Evolutionary conservation across 2,329 filamentous ascomycete species (phyloP).

Genomic region (Alternaria rosae): DNA sequence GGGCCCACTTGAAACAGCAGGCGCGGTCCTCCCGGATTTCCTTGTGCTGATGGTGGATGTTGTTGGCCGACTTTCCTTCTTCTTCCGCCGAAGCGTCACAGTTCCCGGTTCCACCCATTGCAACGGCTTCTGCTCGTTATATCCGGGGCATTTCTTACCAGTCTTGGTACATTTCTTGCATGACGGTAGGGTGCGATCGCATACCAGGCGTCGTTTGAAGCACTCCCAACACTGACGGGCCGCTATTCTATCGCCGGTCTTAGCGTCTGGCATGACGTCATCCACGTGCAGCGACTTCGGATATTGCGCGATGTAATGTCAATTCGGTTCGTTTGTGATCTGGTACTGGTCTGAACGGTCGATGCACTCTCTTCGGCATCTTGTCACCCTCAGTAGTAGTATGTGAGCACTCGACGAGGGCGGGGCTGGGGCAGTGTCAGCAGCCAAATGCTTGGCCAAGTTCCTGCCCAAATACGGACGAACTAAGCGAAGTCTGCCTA

Average conservation of each 20-base stretch:
- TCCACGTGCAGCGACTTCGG: rapidly evolving
- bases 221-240: conserved; percentile 40
- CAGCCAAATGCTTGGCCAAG: neutral
- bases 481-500: too few relatives aligned
- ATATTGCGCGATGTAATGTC: neutral
- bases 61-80: neutral
- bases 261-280: neutral
- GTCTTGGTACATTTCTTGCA: conserved; percentile 35
- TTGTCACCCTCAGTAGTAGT: neutral
- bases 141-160: conserved; percentile 34
- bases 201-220: conserved; percentile 35
- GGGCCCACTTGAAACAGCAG: neutral
- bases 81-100: conserved; percentile 24
- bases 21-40: neutral
- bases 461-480: neutral
- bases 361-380: neutral
- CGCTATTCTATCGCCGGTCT: conserved; percentile 11
- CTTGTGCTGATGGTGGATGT: neutral
- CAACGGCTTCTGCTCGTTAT: conserved; percentile 35
- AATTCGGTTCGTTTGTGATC: neutral
- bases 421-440: neutral
- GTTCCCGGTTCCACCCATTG: conserved; percentile 35
- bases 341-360: neutral
- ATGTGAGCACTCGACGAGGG: neutral
- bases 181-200: conserved; percentile 31